Percentiles rank a stretch among this genome's conserved stretches.
Evolutionary conservation across 352 stramenopile genomes (phyloP).

Genomic region (Phytophthora constricta): DNA sequence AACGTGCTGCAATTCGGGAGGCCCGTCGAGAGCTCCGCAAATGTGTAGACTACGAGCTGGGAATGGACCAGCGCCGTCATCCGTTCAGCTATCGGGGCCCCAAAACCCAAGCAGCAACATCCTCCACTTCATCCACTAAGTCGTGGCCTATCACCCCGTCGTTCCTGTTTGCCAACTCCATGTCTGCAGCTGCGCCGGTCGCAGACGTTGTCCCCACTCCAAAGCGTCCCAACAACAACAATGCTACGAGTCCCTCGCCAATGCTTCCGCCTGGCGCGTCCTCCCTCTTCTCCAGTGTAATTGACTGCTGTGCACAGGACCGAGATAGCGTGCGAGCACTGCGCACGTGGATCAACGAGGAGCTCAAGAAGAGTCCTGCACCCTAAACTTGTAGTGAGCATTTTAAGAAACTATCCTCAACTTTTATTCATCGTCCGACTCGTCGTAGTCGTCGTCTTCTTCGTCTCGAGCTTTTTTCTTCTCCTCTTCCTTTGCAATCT

Average conservation of each 20-base stretch:
- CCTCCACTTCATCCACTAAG: slow-evolving; percentile 11
- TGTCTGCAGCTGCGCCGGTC: not conserved
- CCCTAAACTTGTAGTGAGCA: no score
- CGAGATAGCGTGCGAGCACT: slow-evolving; percentile 48
- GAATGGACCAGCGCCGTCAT: slow-evolving; percentile 48
- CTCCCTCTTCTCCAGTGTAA: slow-evolving; percentile 50
- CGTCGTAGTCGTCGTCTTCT: slow-evolving; percentile 36
- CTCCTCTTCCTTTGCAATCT: slow-evolving; percentile 35
- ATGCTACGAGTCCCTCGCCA: slow-evolving; percentile 2
- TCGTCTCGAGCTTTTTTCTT: slow-evolving; percentile 15
- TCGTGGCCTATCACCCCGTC: slow-evolving; percentile 3
- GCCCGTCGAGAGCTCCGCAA: slow-evolving; percentile 56
- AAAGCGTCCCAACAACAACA: slow-evolving; percentile 6
- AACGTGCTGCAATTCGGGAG: slow-evolving; percentile 37
- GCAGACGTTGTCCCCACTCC: slow-evolving; percentile 7
- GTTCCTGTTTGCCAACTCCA: slow-evolving; percentile 12
- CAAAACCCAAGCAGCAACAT: slow-evolving; percentile 6
- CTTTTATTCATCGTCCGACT: not conserved
- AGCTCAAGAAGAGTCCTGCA: slow-evolving; percentile 56
- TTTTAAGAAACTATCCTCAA: no score
- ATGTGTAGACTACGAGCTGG: slow-evolving; percentile 57
- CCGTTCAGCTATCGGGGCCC: slow-evolving; percentile 14
- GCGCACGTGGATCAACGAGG: slow-evolving; percentile 50
- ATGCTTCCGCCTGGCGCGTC: slow-evolving; percentile 19
- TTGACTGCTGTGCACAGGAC: slow-evolving; percentile 58